Base-by-base conservation (phyloP, 108 stramenopile genomes). In the Aurantiochytrium sp. region DNA sequence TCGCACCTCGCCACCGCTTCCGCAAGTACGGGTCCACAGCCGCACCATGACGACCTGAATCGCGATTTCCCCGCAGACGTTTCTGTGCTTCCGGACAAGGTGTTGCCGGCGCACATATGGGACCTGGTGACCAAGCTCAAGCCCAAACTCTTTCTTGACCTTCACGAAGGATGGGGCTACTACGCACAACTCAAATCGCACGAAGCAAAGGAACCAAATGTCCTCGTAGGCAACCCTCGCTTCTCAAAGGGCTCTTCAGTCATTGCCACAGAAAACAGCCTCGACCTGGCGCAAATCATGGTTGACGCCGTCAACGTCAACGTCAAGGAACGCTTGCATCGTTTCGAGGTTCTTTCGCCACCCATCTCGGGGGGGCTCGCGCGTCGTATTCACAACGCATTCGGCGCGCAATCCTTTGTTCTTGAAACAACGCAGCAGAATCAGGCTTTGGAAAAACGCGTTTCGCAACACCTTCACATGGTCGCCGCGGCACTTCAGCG, bases 321-420 rank as follows among this genome's bases (percentile, higher is more conserved):
- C 51, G 49, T 83, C 76, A 83, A 53, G 51, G 76, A 83, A 18
- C 76, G 49, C 5, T 53, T 25, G 76, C 76, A 83, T 45, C 45
- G 51, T 45, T 83, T 83, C 28, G 76, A 83, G 76, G 76, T 83
- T 0, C 76, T 83, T 23, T 53, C 76, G 23, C 76, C 76, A 12
- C 76, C 76, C 51, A 83, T 83, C n/a, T 47, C 45, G 3, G 76
- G 76, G 19, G 76, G 76, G 19, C 76, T 83, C 28, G 76, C 76
- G n/a, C 45, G 45, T n/a, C 76, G 76, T 0, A 45, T 83, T 12
- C 45, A 83, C 51, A 47, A 83, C 49, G 76, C 76, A 6, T 83
- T 83, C 49, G 76, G 76, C 51, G 76, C 76, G 76, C 76, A 83
- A 28, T 83, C 49, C 45, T 83, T 83, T 35, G 76, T 83, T 8